phyloP scores from a whole-genome alignment of 2,329 filamentous ascomycete species.

The Colletotrichum tropicale region DNA sequence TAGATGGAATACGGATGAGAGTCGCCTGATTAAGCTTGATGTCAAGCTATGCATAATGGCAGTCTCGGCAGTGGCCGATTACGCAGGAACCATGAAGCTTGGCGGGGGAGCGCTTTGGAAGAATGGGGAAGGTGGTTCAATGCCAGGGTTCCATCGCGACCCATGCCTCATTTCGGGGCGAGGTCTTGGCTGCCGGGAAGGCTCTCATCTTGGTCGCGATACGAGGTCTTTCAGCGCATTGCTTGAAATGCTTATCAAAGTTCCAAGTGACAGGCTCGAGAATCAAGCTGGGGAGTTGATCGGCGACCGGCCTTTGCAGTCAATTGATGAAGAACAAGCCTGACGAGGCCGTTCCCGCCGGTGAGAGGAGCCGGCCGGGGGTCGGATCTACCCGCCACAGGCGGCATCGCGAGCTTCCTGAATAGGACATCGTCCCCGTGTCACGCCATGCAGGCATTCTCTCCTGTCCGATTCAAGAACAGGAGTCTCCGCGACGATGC shows the following conservation, averaged over 20 bases:
- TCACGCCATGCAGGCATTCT: not conserved
- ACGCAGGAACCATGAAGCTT: not conserved
- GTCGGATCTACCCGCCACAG: conserved; percentile 11
- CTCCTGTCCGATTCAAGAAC: not conserved
- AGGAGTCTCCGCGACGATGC: not conserved
- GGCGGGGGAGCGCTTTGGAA: not conserved
- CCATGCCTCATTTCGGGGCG: conserved; percentile 7
- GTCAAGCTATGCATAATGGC: not conserved
- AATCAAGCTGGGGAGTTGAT: not conserved
- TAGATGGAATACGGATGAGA: not conserved
- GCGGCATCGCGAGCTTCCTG: conserved; percentile 5
- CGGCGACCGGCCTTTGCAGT: not conserved
- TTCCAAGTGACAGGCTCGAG: not conserved
- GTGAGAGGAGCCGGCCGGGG: not conserved
- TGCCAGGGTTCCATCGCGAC: conserved; percentile 5
- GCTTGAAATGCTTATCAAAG: not conserved
- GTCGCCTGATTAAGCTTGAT: not conserved
- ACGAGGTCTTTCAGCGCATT: not conserved
- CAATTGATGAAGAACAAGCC: not conserved
- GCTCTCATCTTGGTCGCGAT: not conserved
- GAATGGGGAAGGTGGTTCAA: conserved; percentile 8
- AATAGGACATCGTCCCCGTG: conserved; percentile 5
- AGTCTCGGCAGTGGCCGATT: conserved; percentile 3
- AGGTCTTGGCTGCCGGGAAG: not conserved
- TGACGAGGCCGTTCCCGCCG: not conserved